Evolutionary conservation across 768 basidiomycete species (phyloP).

Genomic region (Lentinus tigrinus): DNA sequence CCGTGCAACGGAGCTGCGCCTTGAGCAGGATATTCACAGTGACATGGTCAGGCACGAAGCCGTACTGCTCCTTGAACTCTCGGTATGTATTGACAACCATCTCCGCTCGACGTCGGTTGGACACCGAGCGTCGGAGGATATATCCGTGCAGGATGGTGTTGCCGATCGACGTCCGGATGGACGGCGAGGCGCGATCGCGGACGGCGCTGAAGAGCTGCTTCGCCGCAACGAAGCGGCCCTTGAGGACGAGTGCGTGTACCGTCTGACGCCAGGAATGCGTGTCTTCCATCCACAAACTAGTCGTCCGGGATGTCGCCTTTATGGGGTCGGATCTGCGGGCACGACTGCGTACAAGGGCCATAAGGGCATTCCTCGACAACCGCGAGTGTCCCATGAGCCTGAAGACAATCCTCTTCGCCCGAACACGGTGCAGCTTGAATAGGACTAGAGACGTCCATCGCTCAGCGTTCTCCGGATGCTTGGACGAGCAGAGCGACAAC

Average conservation of each 20-base stretch:
- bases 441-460: constrained; percentile 35
- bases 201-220: constrained; percentile 36
- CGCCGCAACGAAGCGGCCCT: constrained; percentile 44
- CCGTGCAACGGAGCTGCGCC: constrained; percentile 52
- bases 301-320: too few species aligned
- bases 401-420: neutral
- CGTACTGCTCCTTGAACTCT: constrained; percentile 41
- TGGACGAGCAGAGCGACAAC: constrained; percentile 24
- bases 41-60: constrained; percentile 62
- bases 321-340: too few species aligned
- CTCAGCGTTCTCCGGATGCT: constrained; percentile 20
- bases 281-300: neutral
- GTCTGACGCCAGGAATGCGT: constrained; percentile 30
- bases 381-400: neutral
- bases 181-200: constrained; percentile 3
- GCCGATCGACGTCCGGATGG: constrained; percentile 42
- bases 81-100: constrained; percentile 40
- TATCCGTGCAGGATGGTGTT: constrained; percentile 57
- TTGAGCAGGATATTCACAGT: constrained; percentile 72
- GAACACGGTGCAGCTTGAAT: neutral
- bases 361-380: neutral
- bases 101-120: constrained; percentile 47
- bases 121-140: constrained; percentile 28
- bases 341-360: too few species aligned
- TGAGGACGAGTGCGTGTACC: constrained; percentile 39